Conservation (phyloP, 2,329 filamentous ascomycete genomes). For the Cordyceps pruinosa region DNA sequence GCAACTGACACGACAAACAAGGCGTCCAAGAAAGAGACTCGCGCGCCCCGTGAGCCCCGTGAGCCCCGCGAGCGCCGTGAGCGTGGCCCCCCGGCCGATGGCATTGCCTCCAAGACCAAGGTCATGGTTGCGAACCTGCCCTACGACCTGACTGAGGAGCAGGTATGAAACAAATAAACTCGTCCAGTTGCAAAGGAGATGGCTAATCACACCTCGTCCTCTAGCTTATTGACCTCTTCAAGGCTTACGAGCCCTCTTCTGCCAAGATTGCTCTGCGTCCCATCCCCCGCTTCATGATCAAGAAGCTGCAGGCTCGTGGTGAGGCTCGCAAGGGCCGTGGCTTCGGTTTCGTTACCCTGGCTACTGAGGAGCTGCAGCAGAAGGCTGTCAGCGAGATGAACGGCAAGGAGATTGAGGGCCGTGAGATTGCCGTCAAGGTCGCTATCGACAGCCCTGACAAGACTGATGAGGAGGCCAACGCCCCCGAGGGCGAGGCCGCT, state of each 20-base stretch:
- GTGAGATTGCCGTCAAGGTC: conserved; percentile 99
- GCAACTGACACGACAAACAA: conserved; percentile 55
- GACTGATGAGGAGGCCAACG: conserved; percentile 75
- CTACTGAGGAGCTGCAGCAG: conserved; percentile 91
- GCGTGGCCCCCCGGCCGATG: conserved; percentile 94
- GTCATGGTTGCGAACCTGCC: conserved; percentile 99
- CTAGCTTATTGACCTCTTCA: conserved; percentile 95
- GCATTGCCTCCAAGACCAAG: conserved; percentile 98
- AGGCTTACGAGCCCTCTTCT: conserved; percentile 81
- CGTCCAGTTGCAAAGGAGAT: neutral
- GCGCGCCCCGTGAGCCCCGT: conserved; percentile 49
- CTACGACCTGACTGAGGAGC: conserved; percentile 95
- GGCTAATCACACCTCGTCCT: conserved; percentile 13
- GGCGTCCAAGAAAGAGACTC: conserved; percentile 48
- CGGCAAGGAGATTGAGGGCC: conserved; percentile 96
- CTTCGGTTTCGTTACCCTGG: conserved; percentile 95
- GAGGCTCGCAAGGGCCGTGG: conserved; percentile 98
- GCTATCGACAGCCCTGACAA: conserved; percentile 99
- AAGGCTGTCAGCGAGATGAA: conserved; percentile 99
- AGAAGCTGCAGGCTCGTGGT: conserved; percentile 97
- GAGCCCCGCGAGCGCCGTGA: conserved; percentile 55
- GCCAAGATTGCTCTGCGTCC: conserved; percentile 98
- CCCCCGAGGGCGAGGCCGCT: conserved; percentile 37
- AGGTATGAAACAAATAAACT: conserved; percentile 49
- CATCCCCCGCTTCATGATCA: conserved; percentile 99